Evolutionary conservation across 306 rosid genomes (phyloP).

Genomic region (Ormosia emarginata): DNA sequence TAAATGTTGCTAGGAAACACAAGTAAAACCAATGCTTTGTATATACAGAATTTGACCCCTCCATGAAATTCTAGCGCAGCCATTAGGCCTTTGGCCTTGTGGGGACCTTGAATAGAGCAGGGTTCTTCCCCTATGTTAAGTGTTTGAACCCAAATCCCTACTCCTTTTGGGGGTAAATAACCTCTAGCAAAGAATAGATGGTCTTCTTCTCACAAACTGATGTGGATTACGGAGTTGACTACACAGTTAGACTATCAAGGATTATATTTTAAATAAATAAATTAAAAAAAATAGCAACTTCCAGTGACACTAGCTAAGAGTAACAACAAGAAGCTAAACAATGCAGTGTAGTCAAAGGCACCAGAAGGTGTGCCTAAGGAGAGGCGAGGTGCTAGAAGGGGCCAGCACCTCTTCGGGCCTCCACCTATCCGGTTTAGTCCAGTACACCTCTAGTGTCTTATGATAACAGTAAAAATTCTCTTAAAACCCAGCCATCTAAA

Average conservation of each 20-base stretch:
- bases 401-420: background rate
- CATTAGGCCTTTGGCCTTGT: background rate
- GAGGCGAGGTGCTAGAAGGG: background rate
- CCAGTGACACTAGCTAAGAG: background rate
- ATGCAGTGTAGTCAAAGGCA: background rate
- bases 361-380: no score
- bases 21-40: background rate
- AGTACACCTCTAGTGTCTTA: background rate
- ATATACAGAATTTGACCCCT: background rate
- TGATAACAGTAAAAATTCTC: background rate
- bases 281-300: background rate
- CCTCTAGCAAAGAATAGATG: background rate
- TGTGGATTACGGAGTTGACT: background rate
- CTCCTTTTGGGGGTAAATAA: background rate
- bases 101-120: background rate
- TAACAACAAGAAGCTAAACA: background rate
- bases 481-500: background rate
- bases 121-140: background rate
- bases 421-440: background rate
- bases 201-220: background rate
- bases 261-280: background rate
- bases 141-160: background rate
- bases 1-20: background rate
- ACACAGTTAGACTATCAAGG: background rate
- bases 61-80: background rate